These are phyloP conservation scores for Vickermania ingenoplastis DNA, from an alignment of 208 protist genomes.

Conservation along the genomic window DNA sequence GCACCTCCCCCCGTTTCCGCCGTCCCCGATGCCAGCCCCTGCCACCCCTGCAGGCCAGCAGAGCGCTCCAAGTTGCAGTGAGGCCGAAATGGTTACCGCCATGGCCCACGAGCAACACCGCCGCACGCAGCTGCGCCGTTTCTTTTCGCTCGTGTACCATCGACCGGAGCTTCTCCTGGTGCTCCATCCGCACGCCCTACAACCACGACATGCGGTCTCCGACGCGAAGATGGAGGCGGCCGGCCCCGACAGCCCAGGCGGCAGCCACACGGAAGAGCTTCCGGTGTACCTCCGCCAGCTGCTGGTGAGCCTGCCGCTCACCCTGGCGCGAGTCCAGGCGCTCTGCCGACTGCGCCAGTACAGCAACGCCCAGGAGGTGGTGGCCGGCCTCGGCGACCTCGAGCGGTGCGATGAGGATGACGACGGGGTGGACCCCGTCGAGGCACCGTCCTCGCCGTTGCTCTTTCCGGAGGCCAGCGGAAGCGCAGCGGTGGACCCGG, in stretches of 20 bases:
- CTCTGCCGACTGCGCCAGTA: slow-evolving; percentile 59
- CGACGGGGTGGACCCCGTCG: not conserved
- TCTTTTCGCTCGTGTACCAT: not conserved
- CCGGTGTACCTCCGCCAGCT: not conserved
- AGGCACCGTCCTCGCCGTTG: too few relatives aligned
- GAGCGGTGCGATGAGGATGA: slow-evolving; percentile 7
- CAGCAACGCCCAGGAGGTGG: slow-evolving; percentile 33
- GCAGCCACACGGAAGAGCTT: too few relatives aligned
- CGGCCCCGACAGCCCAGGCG: too few relatives aligned
- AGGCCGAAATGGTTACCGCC: not conserved
- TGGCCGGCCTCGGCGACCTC: slow-evolving; percentile 59
- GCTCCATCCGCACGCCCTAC: too few relatives aligned
- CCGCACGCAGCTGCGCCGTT: not conserved
- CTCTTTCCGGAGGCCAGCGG: too few relatives aligned
- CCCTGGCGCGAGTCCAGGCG: slow-evolving; percentile 66
- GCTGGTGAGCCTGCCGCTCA: slow-evolving; percentile 32
- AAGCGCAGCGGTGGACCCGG: too few relatives aligned
- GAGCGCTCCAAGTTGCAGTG: not conserved
- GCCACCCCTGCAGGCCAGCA: not conserved
- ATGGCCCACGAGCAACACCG: not conserved
- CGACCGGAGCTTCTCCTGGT: not conserved
- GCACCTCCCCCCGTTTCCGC: not conserved
- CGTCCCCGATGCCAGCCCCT: not conserved
- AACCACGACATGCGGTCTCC: too few relatives aligned
- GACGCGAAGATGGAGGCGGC: too few relatives aligned